Evolutionary conservation across 108 stramenopile genomes (phyloP), one percentile per base, ranked within the genome.

Genomic region (Seminavis robusta): DNA sequence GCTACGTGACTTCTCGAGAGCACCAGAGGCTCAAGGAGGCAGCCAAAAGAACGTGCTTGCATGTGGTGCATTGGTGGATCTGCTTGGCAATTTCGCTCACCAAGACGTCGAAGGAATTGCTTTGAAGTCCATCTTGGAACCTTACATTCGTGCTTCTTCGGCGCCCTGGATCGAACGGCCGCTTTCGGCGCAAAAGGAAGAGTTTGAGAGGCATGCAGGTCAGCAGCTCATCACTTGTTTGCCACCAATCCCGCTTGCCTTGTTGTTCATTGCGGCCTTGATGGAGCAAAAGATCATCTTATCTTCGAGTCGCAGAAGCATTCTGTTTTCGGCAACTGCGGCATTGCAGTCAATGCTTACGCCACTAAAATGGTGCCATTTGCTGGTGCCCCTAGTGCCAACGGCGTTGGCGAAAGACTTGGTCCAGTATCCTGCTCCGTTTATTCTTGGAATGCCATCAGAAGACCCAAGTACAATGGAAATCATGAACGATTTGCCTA

Each of bases 231-330:
- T 81, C 29, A 59, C 81, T 27, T 82, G 81, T 20, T 50, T 92
- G 32, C 83, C 87, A 30, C 87, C 86, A 33, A 74, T 81, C 1
- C 83, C 91, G 32, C 61, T 92, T 31, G 84, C 87, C 9, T 63
- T 92, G 26, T 47, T 86, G 26, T 87, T 88, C 41, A 59, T 84
- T 1, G 72, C 91, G 7, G 62, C 76, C 5, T 64, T 92, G 23
- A 47, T 92, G 47, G 91, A 92, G 49, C 91, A 92, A 55, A 92
- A 92, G 81, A 77, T 92, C 59, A 72, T 92, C 1, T 56, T 92
- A 0, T 77, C 87, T 6, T 86, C 86, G 10, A 80, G 79, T 48
- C 75, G 87, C 56, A 47, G 91, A 56, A 77, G 82, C 30, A 50
- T 87, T 50, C 62, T 92, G 20, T 70, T 79, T 23, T 75, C 91